A percentile compares a stretch with the other conserved stretches of the same genome.
phyloP scores from a whole-genome alignment of 371 early-diverging fungal genomes.

The Mortierella sp. region DNA sequence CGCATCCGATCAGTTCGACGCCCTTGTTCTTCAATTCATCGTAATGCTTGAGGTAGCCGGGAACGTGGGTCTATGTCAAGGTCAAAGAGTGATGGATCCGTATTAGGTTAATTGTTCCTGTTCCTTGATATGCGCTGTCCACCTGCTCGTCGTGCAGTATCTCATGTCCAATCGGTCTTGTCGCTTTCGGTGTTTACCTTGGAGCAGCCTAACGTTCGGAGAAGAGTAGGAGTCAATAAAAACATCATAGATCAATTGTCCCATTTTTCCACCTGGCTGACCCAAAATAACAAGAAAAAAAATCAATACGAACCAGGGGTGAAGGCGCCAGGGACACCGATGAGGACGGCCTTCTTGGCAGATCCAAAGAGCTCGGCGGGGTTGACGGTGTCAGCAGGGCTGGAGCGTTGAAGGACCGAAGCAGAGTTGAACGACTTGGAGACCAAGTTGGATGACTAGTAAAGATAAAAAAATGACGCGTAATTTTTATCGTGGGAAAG shows the following conservation, averaged over 20 bases:
- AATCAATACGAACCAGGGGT: constrained; percentile 62
- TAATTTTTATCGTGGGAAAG: neutral
- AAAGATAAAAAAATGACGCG: neutral
- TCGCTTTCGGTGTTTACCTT: constrained; percentile 37
- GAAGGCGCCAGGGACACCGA: constrained; percentile 77
- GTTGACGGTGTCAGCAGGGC: constrained; percentile 61
- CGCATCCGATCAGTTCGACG: constrained; percentile 75
- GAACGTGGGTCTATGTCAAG: constrained; percentile 70
- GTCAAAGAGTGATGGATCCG: neutral
- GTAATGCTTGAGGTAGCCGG: constrained; percentile 75
- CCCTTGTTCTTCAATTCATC: constrained; percentile 70
- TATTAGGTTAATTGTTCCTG: neutral
- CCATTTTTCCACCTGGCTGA: neutral
- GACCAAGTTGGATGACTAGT: constrained; percentile 32
- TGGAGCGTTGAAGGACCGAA: constrained; percentile 59
- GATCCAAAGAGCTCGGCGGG: constrained; percentile 62
- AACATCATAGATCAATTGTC: neutral
- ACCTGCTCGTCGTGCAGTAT: neutral
- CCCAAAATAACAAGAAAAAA: too few species aligned
- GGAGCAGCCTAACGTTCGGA: constrained; percentile 60
- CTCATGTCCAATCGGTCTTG: neutral
- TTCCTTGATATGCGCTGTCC: neutral
- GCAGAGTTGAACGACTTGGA: constrained; percentile 52
- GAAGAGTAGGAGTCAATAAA: neutral
- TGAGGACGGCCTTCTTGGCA: constrained; percentile 64